Conservation (phyloP, 192 early-diverging fungal species). For the Entomortierella beljakovae region DNA sequence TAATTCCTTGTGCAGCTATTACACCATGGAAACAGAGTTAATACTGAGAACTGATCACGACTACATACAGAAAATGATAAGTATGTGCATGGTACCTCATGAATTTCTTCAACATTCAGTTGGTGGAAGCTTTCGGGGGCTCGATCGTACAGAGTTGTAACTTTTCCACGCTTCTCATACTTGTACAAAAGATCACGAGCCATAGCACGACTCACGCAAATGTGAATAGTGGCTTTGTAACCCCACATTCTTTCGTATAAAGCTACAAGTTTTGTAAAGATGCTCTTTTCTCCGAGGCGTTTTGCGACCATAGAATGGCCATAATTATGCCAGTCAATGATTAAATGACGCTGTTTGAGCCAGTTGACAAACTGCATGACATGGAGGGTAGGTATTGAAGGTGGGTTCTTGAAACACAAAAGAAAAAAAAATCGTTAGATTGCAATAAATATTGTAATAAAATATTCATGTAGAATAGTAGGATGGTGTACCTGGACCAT, state of each 20-base stretch:
- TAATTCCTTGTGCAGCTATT: conserved; percentile 56
- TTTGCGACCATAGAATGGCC: conserved; percentile 89
- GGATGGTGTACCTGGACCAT: conserved; percentile 75
- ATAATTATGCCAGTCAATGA: conserved; percentile 99
- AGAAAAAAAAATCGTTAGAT: background rate
- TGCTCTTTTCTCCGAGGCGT: conserved; percentile 66
- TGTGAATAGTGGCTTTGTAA: conserved; percentile 76
- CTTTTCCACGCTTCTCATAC: conserved; percentile 72
- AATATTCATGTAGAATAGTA: background rate
- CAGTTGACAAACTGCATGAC: conserved; percentile 78
- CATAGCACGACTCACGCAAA: conserved; percentile 92
- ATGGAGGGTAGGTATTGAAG: conserved; percentile 90
- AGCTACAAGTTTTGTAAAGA: conserved; percentile 33
- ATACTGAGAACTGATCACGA: no score
- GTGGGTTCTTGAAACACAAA: conserved; percentile 81
- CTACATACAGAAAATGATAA: background rate
- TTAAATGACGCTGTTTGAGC: conserved; percentile 73
- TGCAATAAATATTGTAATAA: background rate
- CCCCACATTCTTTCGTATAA: conserved; percentile 77
- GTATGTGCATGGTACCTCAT: conserved; percentile 58
- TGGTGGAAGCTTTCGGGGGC: conserved; percentile 83
- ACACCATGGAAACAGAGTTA: background rate
- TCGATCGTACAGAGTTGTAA: conserved; percentile 86
- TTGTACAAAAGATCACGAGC: conserved; percentile 67
- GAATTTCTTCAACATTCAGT: conserved; percentile 71